Percentiles rank a stretch among this genome's conserved stretches.
These are phyloP conservation scores for Neurospora sublineolata DNA, from an alignment of 495 filamentous ascomycete genomes.

Conservation along the genomic window DNA sequence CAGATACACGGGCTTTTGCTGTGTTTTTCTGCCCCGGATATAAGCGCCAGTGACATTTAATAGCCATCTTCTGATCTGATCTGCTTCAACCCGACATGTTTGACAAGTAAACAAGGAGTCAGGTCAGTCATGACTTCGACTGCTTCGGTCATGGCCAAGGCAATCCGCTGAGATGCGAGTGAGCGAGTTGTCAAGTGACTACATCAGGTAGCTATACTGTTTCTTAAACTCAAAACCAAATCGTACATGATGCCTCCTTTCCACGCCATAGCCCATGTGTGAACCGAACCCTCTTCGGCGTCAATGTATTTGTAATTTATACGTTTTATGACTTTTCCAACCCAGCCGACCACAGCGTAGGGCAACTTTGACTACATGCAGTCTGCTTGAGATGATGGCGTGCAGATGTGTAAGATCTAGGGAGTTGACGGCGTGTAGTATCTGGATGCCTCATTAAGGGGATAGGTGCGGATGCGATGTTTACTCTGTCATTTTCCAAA, in stretches of 20 bases:
- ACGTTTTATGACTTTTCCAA: not conserved
- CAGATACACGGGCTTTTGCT: not conserved
- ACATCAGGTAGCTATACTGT: not conserved
- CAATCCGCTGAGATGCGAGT: not conserved
- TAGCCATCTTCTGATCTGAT: not conserved
- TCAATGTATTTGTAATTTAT: not conserved
- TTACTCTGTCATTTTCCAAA: not conserved
- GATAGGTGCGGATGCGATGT: not conserved
- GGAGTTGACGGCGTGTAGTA: not conserved
- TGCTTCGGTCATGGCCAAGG: not conserved
- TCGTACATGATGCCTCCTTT: not conserved
- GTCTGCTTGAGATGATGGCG: not conserved
- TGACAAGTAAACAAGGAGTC: not conserved
- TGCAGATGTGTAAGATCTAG: not conserved
- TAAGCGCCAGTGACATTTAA: not conserved
- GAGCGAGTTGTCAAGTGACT: too few relatives aligned
- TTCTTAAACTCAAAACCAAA: not conserved
- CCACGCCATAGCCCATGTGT: not conserved
- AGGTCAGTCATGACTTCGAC: not conserved
- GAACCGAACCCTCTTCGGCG: not conserved
- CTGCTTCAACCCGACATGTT: not conserved
- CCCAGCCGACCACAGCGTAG: not conserved
- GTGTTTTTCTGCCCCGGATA: not conserved
- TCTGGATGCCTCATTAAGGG: not conserved
- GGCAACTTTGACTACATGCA: not conserved